A percentile compares a stretch with the other conserved stretches of the same genome.
Evolutionary conservation across 768 basidiomycete species (phyloP).

Genomic region (Lanmaoa rubissima): DNA sequence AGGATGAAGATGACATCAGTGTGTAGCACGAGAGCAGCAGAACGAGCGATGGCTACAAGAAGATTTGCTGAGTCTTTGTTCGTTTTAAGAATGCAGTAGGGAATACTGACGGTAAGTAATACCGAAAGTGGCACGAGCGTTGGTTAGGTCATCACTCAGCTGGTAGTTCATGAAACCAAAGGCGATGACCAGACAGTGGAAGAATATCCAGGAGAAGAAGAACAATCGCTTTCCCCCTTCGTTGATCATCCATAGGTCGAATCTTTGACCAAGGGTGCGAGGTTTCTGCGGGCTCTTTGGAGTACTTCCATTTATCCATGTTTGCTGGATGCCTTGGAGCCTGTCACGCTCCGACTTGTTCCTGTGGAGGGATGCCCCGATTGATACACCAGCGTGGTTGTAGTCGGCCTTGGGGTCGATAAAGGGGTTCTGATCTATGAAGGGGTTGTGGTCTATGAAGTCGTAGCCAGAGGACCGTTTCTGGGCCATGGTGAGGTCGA

Average conservation of each 20-base stretch:
- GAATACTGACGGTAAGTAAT: constrained; percentile 65
- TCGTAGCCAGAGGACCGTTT: constrained; percentile 65
- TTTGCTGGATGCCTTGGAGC: constrained; percentile 81
- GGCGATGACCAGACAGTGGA: constrained; percentile 74
- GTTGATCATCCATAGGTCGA: constrained; percentile 89
- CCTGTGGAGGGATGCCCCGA: constrained; percentile 58
- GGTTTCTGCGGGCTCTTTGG: constrained; percentile 36
- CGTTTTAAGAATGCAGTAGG: neutral
- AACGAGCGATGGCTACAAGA: constrained; percentile 72
- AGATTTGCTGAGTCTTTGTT: neutral
- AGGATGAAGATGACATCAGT: constrained; percentile 90
- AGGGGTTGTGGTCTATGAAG: constrained; percentile 56
- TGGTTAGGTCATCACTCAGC: constrained; percentile 70
- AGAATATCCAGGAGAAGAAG: constrained; percentile 76
- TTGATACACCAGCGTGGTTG: constrained; percentile 25
- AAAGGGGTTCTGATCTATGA: constrained; percentile 52
- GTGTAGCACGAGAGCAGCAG: constrained; percentile 87
- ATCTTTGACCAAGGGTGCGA: constrained; percentile 42
- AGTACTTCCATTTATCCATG: constrained; percentile 37
- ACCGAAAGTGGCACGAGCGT: constrained; percentile 71
- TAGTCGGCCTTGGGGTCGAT: constrained; percentile 33
- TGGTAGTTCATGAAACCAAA: constrained; percentile 79
- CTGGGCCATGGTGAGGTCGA: constrained; percentile 27
- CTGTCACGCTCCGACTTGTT: constrained; percentile 84
- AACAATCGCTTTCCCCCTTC: constrained; percentile 81